Evolutionary conservation across 2,329 filamentous ascomycete genomes (phyloP).

Genomic region (Epichloe amarillans): DNA sequence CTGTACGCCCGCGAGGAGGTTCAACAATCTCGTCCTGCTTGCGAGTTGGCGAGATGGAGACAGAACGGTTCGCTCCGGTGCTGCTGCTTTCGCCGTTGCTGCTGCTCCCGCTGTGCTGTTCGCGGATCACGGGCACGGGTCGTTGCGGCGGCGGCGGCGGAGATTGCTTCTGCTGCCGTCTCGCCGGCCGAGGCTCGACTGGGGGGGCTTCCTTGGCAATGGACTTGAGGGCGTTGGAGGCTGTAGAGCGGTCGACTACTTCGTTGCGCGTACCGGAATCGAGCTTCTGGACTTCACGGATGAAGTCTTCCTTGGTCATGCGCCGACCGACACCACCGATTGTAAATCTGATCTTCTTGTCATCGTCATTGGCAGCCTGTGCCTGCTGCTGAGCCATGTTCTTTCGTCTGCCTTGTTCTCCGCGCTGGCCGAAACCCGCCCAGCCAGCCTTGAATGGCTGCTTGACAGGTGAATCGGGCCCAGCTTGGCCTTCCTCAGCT

Average conservation of each 20-base stretch:
- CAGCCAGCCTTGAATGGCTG: slow-evolving; percentile 34
- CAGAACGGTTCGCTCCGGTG: slow-evolving; percentile 7
- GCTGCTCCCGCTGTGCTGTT: slow-evolving; percentile 8
- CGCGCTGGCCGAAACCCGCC: slow-evolving; percentile 30
- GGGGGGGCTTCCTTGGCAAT: slow-evolving; percentile 30
- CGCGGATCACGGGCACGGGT: slow-evolving; percentile 10
- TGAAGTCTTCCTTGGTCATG: slow-evolving; percentile 71
- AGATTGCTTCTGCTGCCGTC: not conserved
- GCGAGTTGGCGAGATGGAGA: slow-evolving; percentile 10
- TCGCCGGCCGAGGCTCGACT: slow-evolving; percentile 3
- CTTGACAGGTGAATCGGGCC: slow-evolving; percentile 22
- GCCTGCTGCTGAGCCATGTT: slow-evolving; percentile 28
- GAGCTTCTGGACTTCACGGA: slow-evolving; percentile 58
- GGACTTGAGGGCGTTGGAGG: slow-evolving; percentile 34
- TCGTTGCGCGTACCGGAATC: slow-evolving; percentile 50
- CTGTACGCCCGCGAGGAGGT: slow-evolving; percentile 1
- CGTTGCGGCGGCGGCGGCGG: not conserved
- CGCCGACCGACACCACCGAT: slow-evolving; percentile 59
- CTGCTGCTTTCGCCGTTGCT: slow-evolving; percentile 9
- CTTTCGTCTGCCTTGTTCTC: slow-evolving; percentile 24
- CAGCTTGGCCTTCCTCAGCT: slow-evolving; percentile 18
- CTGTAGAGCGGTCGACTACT: slow-evolving; percentile 37
- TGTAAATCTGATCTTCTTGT: slow-evolving; percentile 61
- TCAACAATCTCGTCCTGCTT: slow-evolving; percentile 1
- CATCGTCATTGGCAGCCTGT: slow-evolving; percentile 34